Evolutionary conservation across 2,329 filamentous ascomycete genomes (phyloP).

Genomic region (Sclerotinia glacialis): DNA sequence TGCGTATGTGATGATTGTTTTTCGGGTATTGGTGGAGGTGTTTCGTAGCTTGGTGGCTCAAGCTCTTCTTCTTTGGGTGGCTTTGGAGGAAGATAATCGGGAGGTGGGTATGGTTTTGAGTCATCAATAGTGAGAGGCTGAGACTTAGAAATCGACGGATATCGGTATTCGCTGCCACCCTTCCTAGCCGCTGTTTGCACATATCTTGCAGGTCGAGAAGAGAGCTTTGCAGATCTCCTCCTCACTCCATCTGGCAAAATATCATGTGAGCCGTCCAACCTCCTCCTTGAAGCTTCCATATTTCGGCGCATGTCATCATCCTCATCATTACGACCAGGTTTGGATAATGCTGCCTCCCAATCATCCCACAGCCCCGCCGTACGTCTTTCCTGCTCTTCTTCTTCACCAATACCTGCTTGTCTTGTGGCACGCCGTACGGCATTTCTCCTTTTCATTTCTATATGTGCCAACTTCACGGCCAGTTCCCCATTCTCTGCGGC

Average conservation of each 20-base stretch:
- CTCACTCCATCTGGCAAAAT: slow-evolving; percentile 28
- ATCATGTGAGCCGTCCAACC: slow-evolving; percentile 40
- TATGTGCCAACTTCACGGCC: slow-evolving; percentile 71
- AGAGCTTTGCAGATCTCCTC: slow-evolving; percentile 34
- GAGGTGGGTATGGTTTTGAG: slow-evolving; percentile 7
- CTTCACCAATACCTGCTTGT: slow-evolving; percentile 55
- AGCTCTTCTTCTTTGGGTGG: slow-evolving; percentile 33
- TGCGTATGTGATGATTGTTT: slow-evolving; percentile 27
- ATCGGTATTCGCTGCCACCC: slow-evolving; percentile 46
- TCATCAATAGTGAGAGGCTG: slow-evolving; percentile 46
- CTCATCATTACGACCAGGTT: slow-evolving; percentile 35
- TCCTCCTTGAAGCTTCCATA: slow-evolving; percentile 50
- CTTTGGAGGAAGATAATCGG: slow-evolving; percentile 32
- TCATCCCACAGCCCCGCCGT: slow-evolving; percentile 52
- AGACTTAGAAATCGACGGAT: slow-evolving; percentile 56
- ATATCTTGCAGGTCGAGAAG: slow-evolving; percentile 30
- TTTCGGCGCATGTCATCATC: slow-evolving; percentile 49
- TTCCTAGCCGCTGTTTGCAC: slow-evolving; percentile 25
- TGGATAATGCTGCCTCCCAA: slow-evolving; percentile 48
- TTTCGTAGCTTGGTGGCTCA: slow-evolving; percentile 18
- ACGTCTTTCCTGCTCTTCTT: slow-evolving; percentile 56
- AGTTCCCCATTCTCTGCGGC: slow-evolving; percentile 70
- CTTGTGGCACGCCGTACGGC: slow-evolving; percentile 56
- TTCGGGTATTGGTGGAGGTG: slow-evolving; percentile 29
- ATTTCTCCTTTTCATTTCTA: slow-evolving; percentile 67